phyloP scores from a whole-genome alignment of 106 monocot species.

The Dioscorea zingiberensis region DNA sequence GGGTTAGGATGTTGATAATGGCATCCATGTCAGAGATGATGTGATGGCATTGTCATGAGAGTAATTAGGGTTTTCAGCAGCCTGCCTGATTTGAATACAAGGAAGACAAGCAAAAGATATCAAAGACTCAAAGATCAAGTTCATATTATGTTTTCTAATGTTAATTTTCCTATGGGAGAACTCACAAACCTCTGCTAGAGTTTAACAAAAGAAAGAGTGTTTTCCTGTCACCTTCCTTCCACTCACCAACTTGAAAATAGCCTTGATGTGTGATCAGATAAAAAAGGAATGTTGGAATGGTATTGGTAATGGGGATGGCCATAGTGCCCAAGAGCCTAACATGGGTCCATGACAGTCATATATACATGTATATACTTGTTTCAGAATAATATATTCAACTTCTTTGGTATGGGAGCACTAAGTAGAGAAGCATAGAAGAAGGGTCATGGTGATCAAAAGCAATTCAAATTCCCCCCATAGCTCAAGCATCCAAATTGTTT shows the following conservation, averaged over 20 bases:
- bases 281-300: no score
- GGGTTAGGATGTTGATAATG: not conserved
- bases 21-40: constrained; percentile 9
- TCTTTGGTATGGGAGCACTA: constrained; percentile 19
- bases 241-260: not conserved
- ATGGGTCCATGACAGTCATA: constrained; percentile 1
- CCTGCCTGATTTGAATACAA: constrained; percentile 1
- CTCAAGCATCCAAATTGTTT: no score
- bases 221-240: constrained; percentile 12
- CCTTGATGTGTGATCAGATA: not conserved
- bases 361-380: not conserved
- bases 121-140: not conserved
- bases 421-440: not conserved
- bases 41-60: not conserved
- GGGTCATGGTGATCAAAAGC: no score
- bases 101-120: not conserved
- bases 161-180: no score
- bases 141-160: not conserved
- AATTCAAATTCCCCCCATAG: no score
- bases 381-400: not conserved
- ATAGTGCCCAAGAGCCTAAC: constrained; percentile 8
- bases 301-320: no score
- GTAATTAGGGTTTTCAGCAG: not conserved
- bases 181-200: no score
- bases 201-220: not conserved